phyloP scores from a whole-genome alignment of 345 rosid genomes.

The Populus alba region DNA sequence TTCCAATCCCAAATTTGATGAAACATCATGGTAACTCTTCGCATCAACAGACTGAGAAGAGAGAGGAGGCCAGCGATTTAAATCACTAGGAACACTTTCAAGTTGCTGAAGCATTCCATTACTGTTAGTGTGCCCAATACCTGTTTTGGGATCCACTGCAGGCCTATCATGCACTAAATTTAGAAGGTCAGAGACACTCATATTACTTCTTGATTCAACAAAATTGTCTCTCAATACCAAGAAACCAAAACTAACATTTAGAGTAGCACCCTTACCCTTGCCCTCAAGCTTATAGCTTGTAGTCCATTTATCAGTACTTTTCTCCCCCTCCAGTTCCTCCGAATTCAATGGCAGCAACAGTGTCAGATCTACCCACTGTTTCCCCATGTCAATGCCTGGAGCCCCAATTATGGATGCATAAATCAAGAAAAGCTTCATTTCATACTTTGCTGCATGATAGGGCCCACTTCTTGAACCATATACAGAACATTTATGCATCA shows the following conservation, averaged over 20 bases:
- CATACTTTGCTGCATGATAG: constrained; percentile 55
- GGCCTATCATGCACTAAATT: constrained; percentile 25
- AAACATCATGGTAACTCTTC: constrained; percentile 36
- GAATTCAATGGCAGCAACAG: constrained; percentile 65
- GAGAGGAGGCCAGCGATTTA: constrained; percentile 25
- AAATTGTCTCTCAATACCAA: constrained; percentile 28
- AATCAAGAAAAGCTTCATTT: constrained; percentile 54
- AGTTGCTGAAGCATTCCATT: constrained; percentile 38
- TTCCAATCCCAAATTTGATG: constrained; percentile 45
- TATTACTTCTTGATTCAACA: constrained; percentile 31
- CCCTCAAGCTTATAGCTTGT: constrained; percentile 68
- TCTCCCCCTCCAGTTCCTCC: constrained; percentile 64
- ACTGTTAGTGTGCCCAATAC: constrained; percentile 14
- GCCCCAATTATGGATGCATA: constrained; percentile 43
- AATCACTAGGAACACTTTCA: constrained; percentile 50
- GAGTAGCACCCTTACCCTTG: constrained; percentile 56
- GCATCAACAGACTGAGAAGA: constrained; percentile 39
- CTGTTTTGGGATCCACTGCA: constrained; percentile 7
- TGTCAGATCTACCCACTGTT: constrained; percentile 75
- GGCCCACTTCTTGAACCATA: constrained; percentile 61
- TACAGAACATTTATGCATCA: constrained; percentile 53
- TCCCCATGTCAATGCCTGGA: constrained; percentile 49
- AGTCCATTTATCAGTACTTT: constrained; percentile 62
- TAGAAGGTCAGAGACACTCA: constrained; percentile 30
- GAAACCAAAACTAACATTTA: constrained; percentile 72